Evolutionary conservation across 2,329 filamentous ascomycete genomes (phyloP).

Genomic region (Penicillium occitanis): DNA sequence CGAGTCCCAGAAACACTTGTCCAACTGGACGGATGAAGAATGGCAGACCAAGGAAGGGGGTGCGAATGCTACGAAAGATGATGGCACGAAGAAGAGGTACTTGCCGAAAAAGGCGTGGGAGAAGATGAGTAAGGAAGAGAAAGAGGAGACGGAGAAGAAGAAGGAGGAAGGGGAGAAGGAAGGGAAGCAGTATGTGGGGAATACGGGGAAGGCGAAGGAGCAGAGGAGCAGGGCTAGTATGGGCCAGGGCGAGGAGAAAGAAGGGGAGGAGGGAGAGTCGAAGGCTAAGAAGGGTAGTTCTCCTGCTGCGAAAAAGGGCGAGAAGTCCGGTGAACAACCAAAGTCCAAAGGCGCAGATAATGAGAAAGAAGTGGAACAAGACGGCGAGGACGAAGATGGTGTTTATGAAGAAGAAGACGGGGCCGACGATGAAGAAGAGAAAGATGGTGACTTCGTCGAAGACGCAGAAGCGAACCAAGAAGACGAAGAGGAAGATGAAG

Average conservation of each 20-base stretch:
- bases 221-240: conserved; percentile 40
- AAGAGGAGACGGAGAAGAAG: conserved; percentile 30
- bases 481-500: background rate
- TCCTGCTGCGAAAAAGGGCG: background rate
- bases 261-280: background rate
- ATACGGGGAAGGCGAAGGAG: conserved; percentile 45
- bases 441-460: background rate
- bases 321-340: background rate
- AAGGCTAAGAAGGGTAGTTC: background rate
- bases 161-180: conserved; percentile 43
- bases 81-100: conserved; percentile 48
- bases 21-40: conserved; percentile 50
- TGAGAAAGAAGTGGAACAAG: background rate
- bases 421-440: background rate
- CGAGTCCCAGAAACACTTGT: conserved; percentile 46
- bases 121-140: conserved; percentile 48
- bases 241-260: conserved; percentile 25
- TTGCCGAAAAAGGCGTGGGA: conserved; percentile 52
- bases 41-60: conserved; percentile 53
- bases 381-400: background rate
- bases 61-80: conserved; percentile 45
- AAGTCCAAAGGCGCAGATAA: background rate
- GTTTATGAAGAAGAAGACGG: background rate
- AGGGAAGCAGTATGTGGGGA: conserved; percentile 47
- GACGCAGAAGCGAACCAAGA: background rate